Conservation (phyloP, 73 alveolate species). For the Urostyla sp. region DNA sequence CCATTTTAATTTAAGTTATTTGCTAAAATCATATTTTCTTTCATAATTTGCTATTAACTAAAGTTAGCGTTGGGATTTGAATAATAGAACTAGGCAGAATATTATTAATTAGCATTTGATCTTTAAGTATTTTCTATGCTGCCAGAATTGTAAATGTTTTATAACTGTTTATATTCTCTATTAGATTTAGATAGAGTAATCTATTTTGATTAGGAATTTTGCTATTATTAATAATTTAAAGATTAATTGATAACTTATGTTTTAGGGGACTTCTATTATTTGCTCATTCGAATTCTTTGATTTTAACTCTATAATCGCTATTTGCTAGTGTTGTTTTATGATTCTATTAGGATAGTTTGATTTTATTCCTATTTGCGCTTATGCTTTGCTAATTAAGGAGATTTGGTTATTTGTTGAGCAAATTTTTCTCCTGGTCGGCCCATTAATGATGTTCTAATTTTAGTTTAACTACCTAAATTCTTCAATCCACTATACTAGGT, state of each 20-base stretch:
- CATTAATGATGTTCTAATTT: slow-evolving; percentile 19
- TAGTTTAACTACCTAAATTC: not conserved
- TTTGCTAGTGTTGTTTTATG: not conserved
- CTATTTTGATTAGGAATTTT: not conserved
- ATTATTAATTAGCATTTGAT: slow-evolving; percentile 25
- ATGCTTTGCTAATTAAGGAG: slow-evolving; percentile 20
- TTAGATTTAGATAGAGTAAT: slow-evolving; percentile 32
- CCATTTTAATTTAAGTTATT: no score
- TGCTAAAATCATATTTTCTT: not conserved
- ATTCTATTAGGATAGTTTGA: not conserved
- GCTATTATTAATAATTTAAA: not conserved
- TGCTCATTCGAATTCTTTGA: not conserved
- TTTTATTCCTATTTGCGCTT: slow-evolving; percentile 15
- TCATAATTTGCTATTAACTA: not conserved
- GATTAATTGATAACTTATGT: not conserved
- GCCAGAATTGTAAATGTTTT: slow-evolving; percentile 4
- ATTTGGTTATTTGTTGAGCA: slow-evolving; percentile 5
- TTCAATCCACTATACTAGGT: not conserved
- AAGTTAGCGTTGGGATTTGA: not conserved
- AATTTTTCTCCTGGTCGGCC: not conserved
- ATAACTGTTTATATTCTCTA: slow-evolving; percentile 21
- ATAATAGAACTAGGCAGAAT: slow-evolving; percentile 44
- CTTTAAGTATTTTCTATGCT: slow-evolving; percentile 20
- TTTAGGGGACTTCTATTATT: slow-evolving; percentile 32
- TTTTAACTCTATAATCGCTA: not conserved